A percentile compares a stretch with the other conserved stretches of the same genome.
Conservation (phyloP, 306 rosid species). For the Astragalus membranaceus region DNA sequence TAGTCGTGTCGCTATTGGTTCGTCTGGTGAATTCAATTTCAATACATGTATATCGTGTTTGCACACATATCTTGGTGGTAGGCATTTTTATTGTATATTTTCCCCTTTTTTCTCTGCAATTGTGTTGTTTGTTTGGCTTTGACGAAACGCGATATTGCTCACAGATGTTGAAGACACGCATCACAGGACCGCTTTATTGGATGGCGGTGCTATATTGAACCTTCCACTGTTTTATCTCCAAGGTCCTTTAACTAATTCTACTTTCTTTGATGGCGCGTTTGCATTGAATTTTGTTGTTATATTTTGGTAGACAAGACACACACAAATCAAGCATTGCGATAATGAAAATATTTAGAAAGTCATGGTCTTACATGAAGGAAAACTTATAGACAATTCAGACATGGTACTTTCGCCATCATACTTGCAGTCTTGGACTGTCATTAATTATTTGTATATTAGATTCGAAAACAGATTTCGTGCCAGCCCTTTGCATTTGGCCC, state of each 20-base stretch:
- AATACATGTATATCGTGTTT: slow-evolving; percentile 41
- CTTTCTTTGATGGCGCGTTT: not conserved
- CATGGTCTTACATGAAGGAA: not conserved
- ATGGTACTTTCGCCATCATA: not conserved
- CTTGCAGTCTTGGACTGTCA: not conserved
- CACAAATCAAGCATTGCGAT: not conserved
- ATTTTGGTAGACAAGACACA: not conserved
- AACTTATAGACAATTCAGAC: not conserved
- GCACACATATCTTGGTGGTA: slow-evolving; percentile 95
- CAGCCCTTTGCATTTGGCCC: not conserved
- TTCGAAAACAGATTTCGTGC: not conserved
- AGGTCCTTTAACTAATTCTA: slow-evolving; percentile 28
- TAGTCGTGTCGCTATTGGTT: not conserved
- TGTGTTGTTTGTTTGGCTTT: not conserved
- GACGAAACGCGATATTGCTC: not conserved
- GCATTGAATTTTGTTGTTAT: not conserved
- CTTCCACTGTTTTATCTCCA: slow-evolving; percentile 74
- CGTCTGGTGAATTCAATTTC: slow-evolving; percentile 19
- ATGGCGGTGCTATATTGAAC: slow-evolving; percentile 59
- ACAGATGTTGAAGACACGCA: slow-evolving; percentile 94
- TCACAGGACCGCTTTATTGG: slow-evolving; percentile 69
- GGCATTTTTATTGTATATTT: not conserved
- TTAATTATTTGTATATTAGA: not conserved
- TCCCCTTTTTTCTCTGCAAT: not conserved
- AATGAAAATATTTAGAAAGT: not conserved